Evolutionary conservation across 805 yeast genomes (phyloP), one percentile per base, ranked within the genome.

Genomic region (Barnettozyma sp.): DNA sequence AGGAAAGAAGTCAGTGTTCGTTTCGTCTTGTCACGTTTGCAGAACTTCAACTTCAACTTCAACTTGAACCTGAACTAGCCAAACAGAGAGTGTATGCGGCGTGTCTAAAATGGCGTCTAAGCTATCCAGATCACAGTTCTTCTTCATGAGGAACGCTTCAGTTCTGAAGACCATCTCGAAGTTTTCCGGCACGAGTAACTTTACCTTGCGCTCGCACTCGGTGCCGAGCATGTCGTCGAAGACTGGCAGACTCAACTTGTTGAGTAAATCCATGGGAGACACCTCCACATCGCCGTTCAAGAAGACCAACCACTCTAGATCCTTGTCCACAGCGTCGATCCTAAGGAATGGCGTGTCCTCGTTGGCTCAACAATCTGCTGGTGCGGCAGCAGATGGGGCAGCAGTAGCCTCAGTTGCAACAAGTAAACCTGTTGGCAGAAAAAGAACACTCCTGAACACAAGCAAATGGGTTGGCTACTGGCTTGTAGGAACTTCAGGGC

Each of bases 401-500:
- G n/a, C n/a, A n/a, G n/a, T n/a, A n/a, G n/a, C n/a, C n/a, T n/a
- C n/a, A n/a, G n/a, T n/a, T n/a, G n/a, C n/a, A n/a, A n/a, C n/a
- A n/a, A n/a, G n/a, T 14, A 17, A 21, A 7, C 18, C 15, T 21
- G 6, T 15, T 4, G 22, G 27, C 6, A 37, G 53, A 33, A 43
- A 42, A 26, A 49, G 54, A 42, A 30, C 34, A 8, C 36, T 40
- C 24, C 42, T 35, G 38, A 49, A 43, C 49, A 36, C 46, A 32
- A 66, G 76, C 29, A 76, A 71, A 36, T 53, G 60, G 22, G 90
- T 86, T 3, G 96, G 94, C 1, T 84, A 82, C 55, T 82, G 97
- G 85, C 70, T 94, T 37, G 62, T 88, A 6, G 90, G 92, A 17
- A 79, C 94, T 1, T 82, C 97, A 2, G 81, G 82, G 1, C 63